Percentiles rank a stretch among this genome's conserved stretches.
phyloP scores from a whole-genome alignment of 2,329 filamentous ascomycete species.

The Ilyonectria mors-panacis region DNA sequence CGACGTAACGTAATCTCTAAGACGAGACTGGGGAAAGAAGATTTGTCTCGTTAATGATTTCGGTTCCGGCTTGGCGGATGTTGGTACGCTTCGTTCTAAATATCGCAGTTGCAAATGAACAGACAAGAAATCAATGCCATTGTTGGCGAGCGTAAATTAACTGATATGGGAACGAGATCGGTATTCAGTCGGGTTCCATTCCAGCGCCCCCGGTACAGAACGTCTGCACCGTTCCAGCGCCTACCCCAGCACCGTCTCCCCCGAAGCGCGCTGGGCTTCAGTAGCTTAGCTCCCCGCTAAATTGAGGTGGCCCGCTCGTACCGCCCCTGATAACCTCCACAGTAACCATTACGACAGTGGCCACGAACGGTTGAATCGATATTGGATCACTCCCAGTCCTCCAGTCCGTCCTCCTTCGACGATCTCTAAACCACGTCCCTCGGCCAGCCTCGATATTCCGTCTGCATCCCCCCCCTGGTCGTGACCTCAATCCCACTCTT shows the following conservation, averaged over 20 bases:
- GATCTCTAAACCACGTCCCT: background rate
- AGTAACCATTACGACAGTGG: slow-evolving; percentile 27
- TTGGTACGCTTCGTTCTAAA: background rate
- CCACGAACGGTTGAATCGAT: slow-evolving; percentile 16
- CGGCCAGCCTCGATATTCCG: background rate
- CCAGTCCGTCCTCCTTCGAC: background rate
- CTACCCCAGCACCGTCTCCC: slow-evolving; percentile 1
- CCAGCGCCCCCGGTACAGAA: background rate
- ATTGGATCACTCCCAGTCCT: slow-evolving; percentile 21
- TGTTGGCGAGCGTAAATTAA: background rate
- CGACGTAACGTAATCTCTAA: background rate
- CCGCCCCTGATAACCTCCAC: slow-evolving; percentile 26
- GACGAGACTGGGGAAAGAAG: background rate
- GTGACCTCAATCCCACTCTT: slow-evolving; percentile 21
- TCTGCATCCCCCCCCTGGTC: background rate
- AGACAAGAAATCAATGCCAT: background rate
- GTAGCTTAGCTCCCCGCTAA: slow-evolving; percentile 22
- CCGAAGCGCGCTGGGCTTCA: slow-evolving; percentile 6
- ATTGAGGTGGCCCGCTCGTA: background rate
- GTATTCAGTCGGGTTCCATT: slow-evolving; percentile 6
- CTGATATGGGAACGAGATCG: background rate
- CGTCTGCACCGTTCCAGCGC: background rate
- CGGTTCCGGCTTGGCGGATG: background rate
- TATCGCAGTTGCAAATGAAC: background rate
- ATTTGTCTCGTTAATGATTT: background rate